Percentiles rank a stretch among this genome's conserved stretches.
These are phyloP conservation scores for Spathaspora boniae DNA, from an alignment of 805 yeast species.

Conservation along the genomic window DNA sequence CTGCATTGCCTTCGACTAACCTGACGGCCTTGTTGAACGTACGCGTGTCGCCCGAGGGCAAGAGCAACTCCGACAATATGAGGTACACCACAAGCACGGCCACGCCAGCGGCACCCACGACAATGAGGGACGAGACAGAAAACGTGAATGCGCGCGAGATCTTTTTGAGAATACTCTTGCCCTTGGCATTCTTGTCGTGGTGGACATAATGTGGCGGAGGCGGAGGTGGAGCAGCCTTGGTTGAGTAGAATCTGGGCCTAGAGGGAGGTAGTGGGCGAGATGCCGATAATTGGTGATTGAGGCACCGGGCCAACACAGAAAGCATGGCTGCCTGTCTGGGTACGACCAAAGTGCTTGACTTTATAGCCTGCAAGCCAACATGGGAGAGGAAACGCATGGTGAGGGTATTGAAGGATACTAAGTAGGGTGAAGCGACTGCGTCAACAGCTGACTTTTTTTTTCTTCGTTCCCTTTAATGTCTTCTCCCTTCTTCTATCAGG, in stretches of 20 bases:
- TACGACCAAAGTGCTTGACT: too few relatives aligned
- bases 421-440: too few relatives aligned
- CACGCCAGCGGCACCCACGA: constrained; percentile 65
- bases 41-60: constrained; percentile 90
- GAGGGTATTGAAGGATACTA: too few relatives aligned
- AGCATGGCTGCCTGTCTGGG: too few relatives aligned
- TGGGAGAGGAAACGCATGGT: too few relatives aligned
- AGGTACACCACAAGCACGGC: constrained; percentile 69
- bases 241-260: constrained; percentile 7
- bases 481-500: too few relatives aligned
- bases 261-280: neutral
- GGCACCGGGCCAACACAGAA: too few relatives aligned
- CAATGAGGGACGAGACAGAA: constrained; percentile 56
- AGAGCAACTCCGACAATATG: constrained; percentile 71
- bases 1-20: constrained; percentile 64
- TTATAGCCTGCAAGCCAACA: too few relatives aligned
- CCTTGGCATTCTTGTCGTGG: constrained; percentile 36
- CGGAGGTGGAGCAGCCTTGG: constrained; percentile 19
- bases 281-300: too few relatives aligned
- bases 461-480: too few relatives aligned
- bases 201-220: constrained; percentile 39
- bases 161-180: constrained; percentile 41
- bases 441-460: too few relatives aligned
- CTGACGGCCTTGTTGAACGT: constrained; percentile 84
- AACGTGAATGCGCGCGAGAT: constrained; percentile 59